Conservation (phyloP, 2,329 filamentous ascomycete species). For the Xylariaceae sp. region DNA sequence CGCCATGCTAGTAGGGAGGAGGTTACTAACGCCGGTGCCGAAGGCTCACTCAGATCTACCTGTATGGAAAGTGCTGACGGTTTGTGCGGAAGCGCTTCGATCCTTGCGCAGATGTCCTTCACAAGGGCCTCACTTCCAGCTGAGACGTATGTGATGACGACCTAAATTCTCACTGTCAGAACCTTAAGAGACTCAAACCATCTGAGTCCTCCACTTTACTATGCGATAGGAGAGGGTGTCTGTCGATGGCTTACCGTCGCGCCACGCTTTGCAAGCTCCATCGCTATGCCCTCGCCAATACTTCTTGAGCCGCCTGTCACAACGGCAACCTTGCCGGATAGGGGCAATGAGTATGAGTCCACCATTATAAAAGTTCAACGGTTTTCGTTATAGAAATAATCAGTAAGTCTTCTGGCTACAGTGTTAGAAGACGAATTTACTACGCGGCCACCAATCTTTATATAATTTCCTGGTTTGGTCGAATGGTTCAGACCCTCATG, state of each 20-base stretch:
- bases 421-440: background rate
- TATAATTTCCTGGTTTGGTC: too few relatives aligned
- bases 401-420: background rate
- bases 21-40: constrained; percentile 22
- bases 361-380: constrained; percentile 32
- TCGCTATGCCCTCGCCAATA: constrained; percentile 35
- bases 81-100: constrained; percentile 43
- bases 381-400: background rate
- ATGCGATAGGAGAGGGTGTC: too few relatives aligned
- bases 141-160: constrained; percentile 58
- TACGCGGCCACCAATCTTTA: background rate
- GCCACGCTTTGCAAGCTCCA: constrained; percentile 34
- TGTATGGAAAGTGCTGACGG: constrained; percentile 19
- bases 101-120: constrained; percentile 54
- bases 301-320: constrained; percentile 37
- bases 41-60: constrained; percentile 24
- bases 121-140: constrained; percentile 56
- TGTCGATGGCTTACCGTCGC: constrained; percentile 21
- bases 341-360: constrained; percentile 14
- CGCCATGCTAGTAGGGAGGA: constrained; percentile 19
- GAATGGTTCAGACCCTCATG: background rate
- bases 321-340: constrained; percentile 36
- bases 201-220: background rate
- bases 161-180: constrained; percentile 16
- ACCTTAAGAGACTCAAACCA: background rate